Base-by-base conservation (phyloP, 768 basidiomycete species). In the Pisolithus marmoratus region DNA sequence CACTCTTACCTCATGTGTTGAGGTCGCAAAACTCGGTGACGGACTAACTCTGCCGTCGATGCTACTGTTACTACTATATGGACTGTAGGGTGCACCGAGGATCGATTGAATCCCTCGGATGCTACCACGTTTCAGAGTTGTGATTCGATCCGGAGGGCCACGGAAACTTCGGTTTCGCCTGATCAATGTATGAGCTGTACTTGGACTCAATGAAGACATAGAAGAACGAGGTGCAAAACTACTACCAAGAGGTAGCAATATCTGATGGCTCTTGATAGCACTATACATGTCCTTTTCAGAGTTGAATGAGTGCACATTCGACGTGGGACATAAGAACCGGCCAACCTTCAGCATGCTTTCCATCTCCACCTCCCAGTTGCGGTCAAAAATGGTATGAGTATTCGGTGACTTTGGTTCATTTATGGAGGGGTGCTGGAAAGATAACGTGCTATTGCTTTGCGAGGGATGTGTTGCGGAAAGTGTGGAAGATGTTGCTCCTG, bases 41-140 rank as follows among this genome's bases (percentile, higher is more conserved):
- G 95, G 96, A 64, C 94, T 96, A n/a, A 85, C 78, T 22, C 93
- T 80, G 1, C 95, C 93, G 61, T 94, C 90, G 52, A 87, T 79
- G 58, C 83, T 87, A 65, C 84, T 85, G 59, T 82, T 86, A 59
- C 86, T 90, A 60, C 89, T 90, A 61, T 92, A 93, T 7, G 90
- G 90, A 62, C 87, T 92, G 47, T 72, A 68, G n/a, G 82, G 87
- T 17, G 79, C 70, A 43, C 76, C 77, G 14, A 94, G 72, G 51
- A 97, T 84, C 5, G 87, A 84, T 52, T 90, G 88, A 46, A 93
- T 71, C 1, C 94, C 93, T 19, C 94, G 82, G 43, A 98, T 89
- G 62, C 94, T 96, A 22, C 90, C 88, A 34, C 96, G 83, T 71
- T 98, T 98, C 57, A 92, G 70, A 5, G 81, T 87, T 14, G 78